These are phyloP conservation scores for Medicago truncatula DNA, from an alignment of 306 rosid genomes.

Conservation along the genomic window MtrunA17r5.0-ANR NC_053046.1:6322501-6323000, in stretches of 20 bases:
- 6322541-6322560: not conserved
- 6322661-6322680: conserved; percentile 12
- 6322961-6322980: conserved; percentile 74
- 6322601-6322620: too few relatives aligned
- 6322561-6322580: not conserved
- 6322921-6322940: conserved; percentile 78
- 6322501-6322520: not conserved
- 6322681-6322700: conserved; percentile 21
- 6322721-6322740: conserved; percentile 21
- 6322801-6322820: conserved; percentile 55
- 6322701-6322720: conserved; percentile 1
- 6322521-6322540: not conserved
- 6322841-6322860: conserved; percentile 96
- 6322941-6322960: conserved; percentile 80
- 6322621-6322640: not conserved
- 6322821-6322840: conserved; percentile 99
- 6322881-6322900: conserved; percentile 88
- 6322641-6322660: not conserved
- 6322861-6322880: conserved; percentile 96
- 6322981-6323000: conserved; percentile 62
- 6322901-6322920: conserved; percentile 88
- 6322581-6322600: not conserved
- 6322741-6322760: conserved; percentile 8
- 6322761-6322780: conserved; percentile 25
- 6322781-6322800: conserved; percentile 35